Conservation (phyloP, 73 alveolate genomes). For the Blepharisma stoltei region DNA sequence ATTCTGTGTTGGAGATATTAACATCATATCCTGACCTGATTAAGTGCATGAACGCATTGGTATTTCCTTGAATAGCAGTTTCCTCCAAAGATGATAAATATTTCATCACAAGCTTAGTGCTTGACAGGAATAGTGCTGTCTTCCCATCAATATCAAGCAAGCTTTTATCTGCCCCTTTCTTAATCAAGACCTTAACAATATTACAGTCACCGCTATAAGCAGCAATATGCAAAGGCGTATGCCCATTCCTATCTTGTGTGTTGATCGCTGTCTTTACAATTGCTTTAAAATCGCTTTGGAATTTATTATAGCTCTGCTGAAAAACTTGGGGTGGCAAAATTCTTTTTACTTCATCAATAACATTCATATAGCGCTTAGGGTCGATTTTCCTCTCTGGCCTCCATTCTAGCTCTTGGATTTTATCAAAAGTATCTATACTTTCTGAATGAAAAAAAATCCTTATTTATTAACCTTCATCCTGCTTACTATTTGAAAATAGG, state of each 20-base stretch:
- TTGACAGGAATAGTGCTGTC: constrained; percentile 49
- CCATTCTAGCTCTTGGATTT: constrained; percentile 41
- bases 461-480: too few relatives aligned
- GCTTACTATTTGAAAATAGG: too few relatives aligned
- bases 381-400: constrained; percentile 44
- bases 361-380: constrained; percentile 46
- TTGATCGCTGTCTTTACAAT: constrained; percentile 43
- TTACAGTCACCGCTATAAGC: constrained; percentile 58
- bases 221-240: constrained; percentile 72
- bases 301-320: neutral
- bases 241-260: constrained; percentile 56
- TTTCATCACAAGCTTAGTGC: constrained; percentile 55
- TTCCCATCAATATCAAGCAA: constrained; percentile 36
- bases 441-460: too few relatives aligned
- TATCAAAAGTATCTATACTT: constrained; percentile 31
- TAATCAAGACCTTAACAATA: constrained; percentile 40
- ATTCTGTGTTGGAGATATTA: constrained; percentile 38
- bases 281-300: constrained; percentile 10
- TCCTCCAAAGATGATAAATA: constrained; percentile 52
- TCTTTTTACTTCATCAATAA: constrained; percentile 48
- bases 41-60: constrained; percentile 43
- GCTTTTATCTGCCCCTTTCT: constrained; percentile 54
- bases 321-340: constrained; percentile 13
- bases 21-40: constrained; percentile 60
- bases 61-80: constrained; percentile 55